Evolutionary conservation across 768 basidiomycete species (phyloP).

Genomic region (Kwoniella pini): DNA sequence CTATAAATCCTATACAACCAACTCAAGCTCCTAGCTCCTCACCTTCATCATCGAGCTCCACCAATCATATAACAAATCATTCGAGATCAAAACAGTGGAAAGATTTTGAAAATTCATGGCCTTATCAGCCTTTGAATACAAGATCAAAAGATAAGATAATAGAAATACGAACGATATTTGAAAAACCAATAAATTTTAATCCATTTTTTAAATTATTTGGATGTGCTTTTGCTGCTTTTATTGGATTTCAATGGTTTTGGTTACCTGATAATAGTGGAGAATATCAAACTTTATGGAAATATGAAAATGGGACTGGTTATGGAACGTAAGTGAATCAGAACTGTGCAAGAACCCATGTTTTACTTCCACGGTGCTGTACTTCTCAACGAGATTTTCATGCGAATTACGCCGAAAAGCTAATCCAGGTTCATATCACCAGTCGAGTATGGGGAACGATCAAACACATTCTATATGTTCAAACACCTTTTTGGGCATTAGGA

Average conservation of each 20-base stretch:
- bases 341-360: too few relatives aligned
- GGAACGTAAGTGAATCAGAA: conserved; percentile 12
- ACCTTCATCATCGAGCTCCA: neutral
- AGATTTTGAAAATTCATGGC: conserved; percentile 1
- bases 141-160: neutral
- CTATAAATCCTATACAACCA: neutral
- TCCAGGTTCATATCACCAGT: too few relatives aligned
- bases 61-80: neutral
- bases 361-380: neutral
- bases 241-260: conserved; percentile 1
- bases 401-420: too few relatives aligned
- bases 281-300: conserved; percentile 11
- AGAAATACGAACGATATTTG: conserved; percentile 8
- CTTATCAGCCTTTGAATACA: neutral
- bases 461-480: conserved; percentile 2
- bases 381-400: too few relatives aligned
- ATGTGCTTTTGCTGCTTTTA: neutral
- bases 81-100: conserved; percentile 1
- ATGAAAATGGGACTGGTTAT: neutral
- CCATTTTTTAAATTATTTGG: neutral
- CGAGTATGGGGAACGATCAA: conserved; percentile 13
- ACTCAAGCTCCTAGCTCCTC: neutral
- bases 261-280: neutral
- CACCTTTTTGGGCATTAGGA: conserved; percentile 8
- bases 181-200: conserved; percentile 4